Evolutionary conservation across 2,329 filamentous ascomycete species (phyloP), one percentile per base, ranked within the genome.

Genomic region (Ampelomyces quisqualis): DNA sequence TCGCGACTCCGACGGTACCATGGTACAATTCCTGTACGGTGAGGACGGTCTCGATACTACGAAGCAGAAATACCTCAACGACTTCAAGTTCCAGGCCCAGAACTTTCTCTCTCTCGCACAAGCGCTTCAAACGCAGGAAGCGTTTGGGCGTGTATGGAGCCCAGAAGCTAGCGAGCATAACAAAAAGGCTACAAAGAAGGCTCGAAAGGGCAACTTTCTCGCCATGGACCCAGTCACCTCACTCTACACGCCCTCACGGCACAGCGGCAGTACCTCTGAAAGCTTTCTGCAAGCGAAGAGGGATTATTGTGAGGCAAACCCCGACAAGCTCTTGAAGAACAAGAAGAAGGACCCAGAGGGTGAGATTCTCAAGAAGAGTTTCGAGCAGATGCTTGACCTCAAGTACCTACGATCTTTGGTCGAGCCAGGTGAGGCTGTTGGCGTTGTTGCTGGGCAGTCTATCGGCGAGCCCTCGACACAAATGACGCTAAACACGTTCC

Each of bases 401-500:
- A 95, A 97, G 67, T 98, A 97, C 62, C 77, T 97, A 53, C 86
- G 85, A 55, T 95, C 90, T 2, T 78, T 96, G 7, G 86, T 96
- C 17, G 91, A 98, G 58, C 89, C 93, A 19, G 93, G 93, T 31
- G 94, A 98, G 73, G 91, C 93, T 18, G 90, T 98, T 18, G 93
- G 93, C 53, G 94, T 98, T 49, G 88, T 98, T 44, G 94, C 94
- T 35, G 90, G 90, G 7, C 93, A 98, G 70, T 97, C 91, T 21
- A 84, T 98, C 28, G 93, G 93, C 64, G 94, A 98, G 65, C 93
- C 94, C 7, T 96, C 90, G 2, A 98, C 93, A 8, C 93, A 98
- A 69, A 98, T 98, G 94, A 98, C 94, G 6, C 75, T 98, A 40
- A 98, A 98, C 73, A 98, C 94, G 19, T 98, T 98, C 81, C 93